Conservation (phyloP, 1,284 basidiomycete species). For the Crucibulum parvulum region DNA sequence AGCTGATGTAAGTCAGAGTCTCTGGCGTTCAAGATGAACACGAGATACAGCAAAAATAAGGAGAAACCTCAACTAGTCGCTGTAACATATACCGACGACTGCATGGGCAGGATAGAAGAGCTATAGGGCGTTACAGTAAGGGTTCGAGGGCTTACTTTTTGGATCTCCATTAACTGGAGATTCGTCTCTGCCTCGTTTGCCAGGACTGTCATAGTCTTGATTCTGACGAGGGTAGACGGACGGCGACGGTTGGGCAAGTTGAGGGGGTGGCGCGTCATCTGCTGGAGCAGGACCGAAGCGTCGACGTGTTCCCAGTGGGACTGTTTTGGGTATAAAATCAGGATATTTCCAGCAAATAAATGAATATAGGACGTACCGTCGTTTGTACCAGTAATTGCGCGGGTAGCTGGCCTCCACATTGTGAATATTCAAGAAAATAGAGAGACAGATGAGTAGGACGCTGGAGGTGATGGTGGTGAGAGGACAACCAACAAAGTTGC, state of each 20-base stretch:
- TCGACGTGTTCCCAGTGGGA: slow-evolving; percentile 84
- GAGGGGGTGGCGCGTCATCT: slow-evolving; percentile 77
- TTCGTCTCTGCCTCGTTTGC: slow-evolving; percentile 66
- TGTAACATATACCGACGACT: slow-evolving; percentile 16
- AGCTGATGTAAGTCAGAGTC: slow-evolving; percentile 40
- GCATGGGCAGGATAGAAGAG: slow-evolving; percentile 9
- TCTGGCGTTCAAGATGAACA: slow-evolving; percentile 21
- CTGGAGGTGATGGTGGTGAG: slow-evolving; percentile 30
- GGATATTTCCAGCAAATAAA: slow-evolving; percentile 7
- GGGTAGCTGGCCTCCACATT: slow-evolving; percentile 91
- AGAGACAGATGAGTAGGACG: slow-evolving; percentile 26
- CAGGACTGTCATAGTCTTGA: slow-evolving; percentile 58
- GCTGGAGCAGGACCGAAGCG: slow-evolving; percentile 87
- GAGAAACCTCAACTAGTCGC: slow-evolving; percentile 16
- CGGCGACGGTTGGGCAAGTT: slow-evolving; percentile 85
- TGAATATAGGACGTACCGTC: slow-evolving; percentile 57
- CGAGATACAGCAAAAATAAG: neutral
- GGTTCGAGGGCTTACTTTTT: slow-evolving; percentile 56
- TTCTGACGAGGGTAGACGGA: slow-evolving; percentile 78
- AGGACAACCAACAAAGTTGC: slow-evolving; percentile 15
- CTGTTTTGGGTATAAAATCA: slow-evolving; percentile 39
- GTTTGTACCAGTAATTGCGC: slow-evolving; percentile 85
- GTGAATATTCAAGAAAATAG: slow-evolving; percentile 45
- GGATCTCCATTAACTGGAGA: slow-evolving; percentile 57
- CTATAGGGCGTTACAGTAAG: slow-evolving; percentile 11